These are phyloP conservation scores for Phytophthora fragariaefolia DNA, from an alignment of 352 stramenopile species.

Conservation along the genomic window DNA sequence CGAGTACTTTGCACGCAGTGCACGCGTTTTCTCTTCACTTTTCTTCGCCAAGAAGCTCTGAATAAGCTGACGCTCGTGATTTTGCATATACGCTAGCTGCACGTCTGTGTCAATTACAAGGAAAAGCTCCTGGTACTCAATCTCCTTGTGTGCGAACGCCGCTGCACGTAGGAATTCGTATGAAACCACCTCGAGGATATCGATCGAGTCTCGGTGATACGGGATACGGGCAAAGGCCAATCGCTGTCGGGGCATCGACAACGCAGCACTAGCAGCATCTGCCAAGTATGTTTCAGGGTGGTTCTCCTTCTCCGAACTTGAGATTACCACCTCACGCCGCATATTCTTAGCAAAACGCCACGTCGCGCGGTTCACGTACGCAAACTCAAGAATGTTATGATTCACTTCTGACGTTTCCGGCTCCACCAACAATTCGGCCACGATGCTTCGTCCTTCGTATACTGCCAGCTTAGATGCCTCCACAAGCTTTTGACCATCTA, in stretches of 20 bases:
- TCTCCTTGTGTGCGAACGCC: conserved; percentile 33
- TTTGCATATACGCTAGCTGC: conserved; percentile 43
- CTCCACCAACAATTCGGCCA: conserved; percentile 69
- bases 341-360: conserved; percentile 70
- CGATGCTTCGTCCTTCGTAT: conserved; percentile 81
- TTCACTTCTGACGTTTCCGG: conserved; percentile 51
- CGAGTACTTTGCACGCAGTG: conserved; percentile 53
- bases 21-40: conserved; percentile 63
- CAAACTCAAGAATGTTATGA: conserved; percentile 73
- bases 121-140: conserved; percentile 72
- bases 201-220: conserved; percentile 66
- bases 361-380: conserved; percentile 66
- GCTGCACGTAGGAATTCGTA: conserved; percentile 47
- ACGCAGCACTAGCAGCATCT: conserved; percentile 38
- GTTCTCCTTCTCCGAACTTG: conserved; percentile 37
- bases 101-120: conserved; percentile 67
- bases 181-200: conserved; percentile 76
- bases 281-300: conserved; percentile 49
- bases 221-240: conserved; percentile 67
- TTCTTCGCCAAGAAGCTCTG: conserved; percentile 66
- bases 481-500: conserved; percentile 64
- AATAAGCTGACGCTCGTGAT: conserved; percentile 57
- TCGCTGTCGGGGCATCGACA: conserved; percentile 60
- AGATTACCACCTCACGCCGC: conserved; percentile 65
- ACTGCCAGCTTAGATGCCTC: conserved; percentile 74